phyloP scores from a whole-genome alignment of 345 rosid species.

The Rhizophora mangle region DNA sequence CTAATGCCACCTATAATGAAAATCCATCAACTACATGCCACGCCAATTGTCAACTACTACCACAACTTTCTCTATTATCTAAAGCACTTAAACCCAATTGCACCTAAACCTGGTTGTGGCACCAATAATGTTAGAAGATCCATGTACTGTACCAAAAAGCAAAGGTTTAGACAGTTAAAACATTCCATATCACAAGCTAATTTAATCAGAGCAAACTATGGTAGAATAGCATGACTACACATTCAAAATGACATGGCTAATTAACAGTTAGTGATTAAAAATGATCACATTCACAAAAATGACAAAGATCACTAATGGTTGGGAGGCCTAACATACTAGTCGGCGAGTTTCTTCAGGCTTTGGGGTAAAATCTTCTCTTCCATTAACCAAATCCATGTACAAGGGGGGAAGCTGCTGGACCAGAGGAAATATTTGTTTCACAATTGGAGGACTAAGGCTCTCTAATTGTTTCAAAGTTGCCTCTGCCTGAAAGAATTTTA shows the following conservation, averaged over 20 bases:
- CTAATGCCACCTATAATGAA: background rate
- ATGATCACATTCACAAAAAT: background rate
- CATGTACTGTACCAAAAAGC: background rate
- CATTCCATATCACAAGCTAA: too few relatives aligned
- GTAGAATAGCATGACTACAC: too few relatives aligned
- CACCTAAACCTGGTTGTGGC: background rate
- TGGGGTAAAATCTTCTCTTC: conserved; percentile 92
- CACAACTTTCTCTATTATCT: background rate
- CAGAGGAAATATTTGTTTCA: conserved; percentile 94
- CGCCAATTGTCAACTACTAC: background rate
- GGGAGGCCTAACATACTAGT: conserved; percentile 52
- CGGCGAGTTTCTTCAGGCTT: conserved; percentile 95
- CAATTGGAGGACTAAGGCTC: conserved; percentile 82
- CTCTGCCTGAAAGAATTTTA: conserved; percentile 67
- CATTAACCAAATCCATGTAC: conserved; percentile 89
- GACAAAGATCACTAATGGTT: background rate
- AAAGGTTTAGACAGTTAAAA: background rate
- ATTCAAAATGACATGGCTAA: background rate
- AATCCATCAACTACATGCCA: background rate
- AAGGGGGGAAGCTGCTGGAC: conserved; percentile 95
- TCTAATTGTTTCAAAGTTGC: conserved; percentile 89
- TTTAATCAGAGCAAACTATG: too few relatives aligned
- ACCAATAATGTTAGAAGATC: background rate
- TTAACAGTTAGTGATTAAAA: background rate
- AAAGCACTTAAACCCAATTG: background rate